Evolutionary conservation across 164 flowering plant species (phyloP), one percentile per base, ranked within the genome.

Genomic region (Vitis amurensis): DNA sequence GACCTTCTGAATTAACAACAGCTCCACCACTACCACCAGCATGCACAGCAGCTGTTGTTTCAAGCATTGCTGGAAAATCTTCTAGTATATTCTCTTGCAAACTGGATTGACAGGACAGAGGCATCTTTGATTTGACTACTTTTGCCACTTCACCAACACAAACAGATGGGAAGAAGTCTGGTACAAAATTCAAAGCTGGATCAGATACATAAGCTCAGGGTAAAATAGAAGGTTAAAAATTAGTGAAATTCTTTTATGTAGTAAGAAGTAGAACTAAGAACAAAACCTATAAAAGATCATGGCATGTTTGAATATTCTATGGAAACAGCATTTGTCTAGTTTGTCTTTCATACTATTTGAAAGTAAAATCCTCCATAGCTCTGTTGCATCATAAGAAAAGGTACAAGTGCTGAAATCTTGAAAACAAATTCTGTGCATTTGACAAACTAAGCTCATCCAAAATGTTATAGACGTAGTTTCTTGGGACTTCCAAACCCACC

Each of bases 1-100:
- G 82, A 56, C 99, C 98, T 64, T 85, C 74, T 64, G 88, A 84
- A 79, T 95, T 87, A 58, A 92, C 83, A 73, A 95, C 88, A 30
- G 94, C 92, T 64, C 99, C 99, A 73, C 99, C 99, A 83, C 99
- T 94, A 52, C 88, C 88, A 77, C 99, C 99, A 55, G 97, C 92
- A 79, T 95, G 94, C 64, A 95, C 98, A 61, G 97, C 86, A 68
- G 99, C 99, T 51, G 99, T 92, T 52, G 99, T 95, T 83, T 91
- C 96, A 74, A 95, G 83, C 98, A 95, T 90, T 49, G 80, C 93
- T 9, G 98, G 94, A 66, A 87, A 50, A 12, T 70, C 47, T 63
- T 75, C 80, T 50, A 30, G 29, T n/a, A 55, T 17, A 55, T 50
- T 69, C 53, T 74, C 70, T 50, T 69, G 64, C 11, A 37, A 56